Base-by-base conservation (phyloP, 305 asterid species). In the Fraxinus greggii region DNA sequence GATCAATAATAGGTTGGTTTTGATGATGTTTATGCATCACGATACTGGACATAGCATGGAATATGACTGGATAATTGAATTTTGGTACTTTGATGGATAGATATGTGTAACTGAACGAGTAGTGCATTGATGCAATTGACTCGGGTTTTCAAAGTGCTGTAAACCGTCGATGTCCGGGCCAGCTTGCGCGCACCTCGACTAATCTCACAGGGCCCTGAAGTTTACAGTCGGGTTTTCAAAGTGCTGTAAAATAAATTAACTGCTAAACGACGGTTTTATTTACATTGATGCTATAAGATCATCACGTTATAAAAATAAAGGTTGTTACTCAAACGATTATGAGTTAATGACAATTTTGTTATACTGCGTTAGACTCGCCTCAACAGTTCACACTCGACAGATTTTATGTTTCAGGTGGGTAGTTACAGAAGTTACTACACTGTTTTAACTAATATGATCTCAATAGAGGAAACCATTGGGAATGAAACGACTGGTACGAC, bases 401-500 rank as follows among this genome's bases (percentile, higher is more conserved):
- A 2, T 8, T 40, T 40, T 8, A 40, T 40, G 48, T 40, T 40
- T 40, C 13, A 40, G 15, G 15, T 10, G 15, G 15, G 3, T 1
- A 33, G 13, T 40, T 40, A 10, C 48, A 1, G 35, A 56, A 75
- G 75, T 7, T 70, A 76, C 36, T 48, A 15, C 17, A 13, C 1
- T 13, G 56, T 12, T 13, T 48, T 56, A 7, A 54, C 79, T 85
- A 90, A 84, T 90, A 78, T 23, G 87, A 88, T 73, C 79, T 82
- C 15, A 83, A 78, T 21, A 87, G 45, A 51, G 82, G 84, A 84
- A 90, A 89, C 89, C 91, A 92, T 85, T 83, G 87, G 9, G 92
- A 88, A 13, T 86, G 91, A 81, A 90, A 88, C 1, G 93, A 91
- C 51, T 84, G 93, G 85, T 87, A 93, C 59, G 90, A 89, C 78